Base-by-base conservation (phyloP, 192 early-diverging fungal genomes). In the Geosiphon pyriformis region DNA sequence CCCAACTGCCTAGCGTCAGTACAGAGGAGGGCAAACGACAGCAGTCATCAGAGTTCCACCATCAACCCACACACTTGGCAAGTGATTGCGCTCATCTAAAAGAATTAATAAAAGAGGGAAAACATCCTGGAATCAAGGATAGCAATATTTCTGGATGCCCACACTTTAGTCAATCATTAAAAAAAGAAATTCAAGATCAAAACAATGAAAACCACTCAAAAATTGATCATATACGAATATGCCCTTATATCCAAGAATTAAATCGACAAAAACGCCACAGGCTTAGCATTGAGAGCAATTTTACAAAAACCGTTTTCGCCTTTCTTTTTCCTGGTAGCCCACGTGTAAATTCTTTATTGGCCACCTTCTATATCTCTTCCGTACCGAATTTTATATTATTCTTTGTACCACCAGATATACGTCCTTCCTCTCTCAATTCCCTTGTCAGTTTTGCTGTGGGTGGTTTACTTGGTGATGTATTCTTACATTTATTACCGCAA, bases 391-490 rank as follows among this genome's bases (percentile, higher is more conserved):
- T 92, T 42, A 75, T 92, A 22, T 77, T 92, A 11, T 89, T 88
- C 52, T 89, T 90, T 60, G 88, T 91, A 17, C 91, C 91, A 10
- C 82, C 91, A 35, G 76, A 78, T 66, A 78, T 78, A 59, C 65
- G 74, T 46, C 77, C 83, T 15, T 71, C 74, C 25, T 79, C 83
- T n/a, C 68, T 85, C 23, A 85, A 92, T 67, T 78, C 86, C 2
- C 81, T 94, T 64, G 91, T 94, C 26, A 84, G 88, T 48, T 92
- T 93, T 80, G 92, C 92, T 0, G 88, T 92, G n/a, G 92, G 92
- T 68, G 90, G 89, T 10, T 74, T 93, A 26, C 65, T 93, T 31
- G 91, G 92, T 15, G 92, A 93, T 69, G 92, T 92, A 11, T 90
- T 93, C 66, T 70, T 93, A 68, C 92, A 93, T 66, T 72, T 93